Conservation (phyloP, 2,329 filamentous ascomycete genomes). For the Neonectria sp. region DNA sequence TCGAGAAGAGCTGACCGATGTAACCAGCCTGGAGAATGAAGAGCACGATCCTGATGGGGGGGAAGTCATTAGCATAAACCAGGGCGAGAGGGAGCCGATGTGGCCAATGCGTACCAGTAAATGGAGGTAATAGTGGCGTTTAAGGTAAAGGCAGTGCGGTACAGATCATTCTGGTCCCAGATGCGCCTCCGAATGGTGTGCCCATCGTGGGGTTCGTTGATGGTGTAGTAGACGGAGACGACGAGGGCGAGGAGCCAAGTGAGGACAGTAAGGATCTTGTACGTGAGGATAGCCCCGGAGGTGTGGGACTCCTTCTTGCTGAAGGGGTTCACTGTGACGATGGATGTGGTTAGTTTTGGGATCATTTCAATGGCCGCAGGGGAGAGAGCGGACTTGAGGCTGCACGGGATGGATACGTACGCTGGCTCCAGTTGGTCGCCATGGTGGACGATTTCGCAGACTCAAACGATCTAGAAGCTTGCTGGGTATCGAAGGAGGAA, state of each 20-base stretch:
- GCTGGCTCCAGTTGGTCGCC: constrained; percentile 47
- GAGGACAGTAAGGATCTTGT: constrained; percentile 82
- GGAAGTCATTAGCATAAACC: constrained; percentile 15
- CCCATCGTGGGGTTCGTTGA: constrained; percentile 75
- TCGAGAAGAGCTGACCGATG: constrained; percentile 81
- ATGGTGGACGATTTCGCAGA: constrained; percentile 38
- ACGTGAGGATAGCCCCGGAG: constrained; percentile 73
- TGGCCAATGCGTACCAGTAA: constrained; percentile 75
- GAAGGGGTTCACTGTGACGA: constrained; percentile 80
- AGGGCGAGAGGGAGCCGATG: background rate
- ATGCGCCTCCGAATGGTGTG: constrained; percentile 73
- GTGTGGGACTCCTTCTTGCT: constrained; percentile 77
- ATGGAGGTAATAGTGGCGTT: constrained; percentile 76
- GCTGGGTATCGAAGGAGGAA: background rate
- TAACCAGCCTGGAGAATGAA: constrained; percentile 85
- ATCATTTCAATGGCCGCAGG: background rate
- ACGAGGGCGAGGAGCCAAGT: constrained; percentile 83
- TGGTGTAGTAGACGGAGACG: constrained; percentile 81
- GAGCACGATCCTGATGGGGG: constrained; percentile 72
- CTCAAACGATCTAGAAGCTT: background rate
- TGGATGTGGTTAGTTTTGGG: constrained; percentile 26
- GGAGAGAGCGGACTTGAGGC: background rate
- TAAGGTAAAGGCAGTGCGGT: constrained; percentile 81
- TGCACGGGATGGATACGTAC: constrained; percentile 39
- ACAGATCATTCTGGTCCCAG: constrained; percentile 79